Evolutionary conservation across 441 rosid genomes (phyloP).

Genomic region (Erysimum cheiri): DNA sequence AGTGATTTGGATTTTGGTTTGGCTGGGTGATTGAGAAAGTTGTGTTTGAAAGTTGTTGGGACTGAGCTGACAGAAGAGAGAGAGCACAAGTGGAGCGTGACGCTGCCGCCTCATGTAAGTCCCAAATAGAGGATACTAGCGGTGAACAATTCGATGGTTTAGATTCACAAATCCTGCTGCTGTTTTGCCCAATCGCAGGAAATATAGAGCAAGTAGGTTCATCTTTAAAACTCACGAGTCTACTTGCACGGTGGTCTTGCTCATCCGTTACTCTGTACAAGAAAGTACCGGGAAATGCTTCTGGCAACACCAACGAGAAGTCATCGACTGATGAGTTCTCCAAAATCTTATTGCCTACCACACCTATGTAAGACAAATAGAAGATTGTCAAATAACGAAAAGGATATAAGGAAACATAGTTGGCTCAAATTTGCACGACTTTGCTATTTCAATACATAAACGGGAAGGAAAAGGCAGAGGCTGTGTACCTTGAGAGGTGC

Average conservation of each 20-base stretch:
- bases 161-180: slow-evolving; percentile 17
- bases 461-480: slow-evolving; percentile 8
- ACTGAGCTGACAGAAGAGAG: slow-evolving; percentile 95
- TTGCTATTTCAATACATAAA: background rate
- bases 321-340: slow-evolving; percentile 44
- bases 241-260: slow-evolving; percentile 32
- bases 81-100: slow-evolving; percentile 70
- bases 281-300: slow-evolving; percentile 21
- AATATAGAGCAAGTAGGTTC: slow-evolving; percentile 31
- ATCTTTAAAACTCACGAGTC: slow-evolving; percentile 39
- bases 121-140: slow-evolving; percentile 51
- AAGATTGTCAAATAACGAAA: background rate
- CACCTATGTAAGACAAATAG: slow-evolving; percentile 15
- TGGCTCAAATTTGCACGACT: background rate
- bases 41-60: slow-evolving; percentile 53
- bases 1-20: slow-evolving; percentile 13
- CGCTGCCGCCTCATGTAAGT: slow-evolving; percentile 41
- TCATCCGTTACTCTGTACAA: slow-evolving; percentile 33
- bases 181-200: slow-evolving; percentile 19
- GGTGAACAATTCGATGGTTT: slow-evolving; percentile 44
- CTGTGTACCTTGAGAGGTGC: slow-evolving; percentile 56
- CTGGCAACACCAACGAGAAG: slow-evolving; percentile 46
- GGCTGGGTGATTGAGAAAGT: slow-evolving; percentile 47
- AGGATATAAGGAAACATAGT: slow-evolving; percentile 1
- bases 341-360: slow-evolving; percentile 49